Evolutionary conservation across 2,329 filamentous ascomycete species (phyloP).

Genomic region (Metarhizium brunneum): DNA sequence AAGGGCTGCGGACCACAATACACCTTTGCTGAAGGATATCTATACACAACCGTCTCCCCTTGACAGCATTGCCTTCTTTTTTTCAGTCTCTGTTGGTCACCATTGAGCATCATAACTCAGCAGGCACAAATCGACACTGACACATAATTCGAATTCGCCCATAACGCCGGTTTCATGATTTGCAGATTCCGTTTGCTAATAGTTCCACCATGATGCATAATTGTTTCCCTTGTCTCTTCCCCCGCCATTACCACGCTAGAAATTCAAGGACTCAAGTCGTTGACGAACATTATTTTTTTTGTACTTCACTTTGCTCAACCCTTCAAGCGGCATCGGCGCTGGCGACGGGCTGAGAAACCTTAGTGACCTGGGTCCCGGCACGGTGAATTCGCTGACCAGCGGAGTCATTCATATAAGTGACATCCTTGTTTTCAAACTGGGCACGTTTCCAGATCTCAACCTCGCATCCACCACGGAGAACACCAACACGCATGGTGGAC

Average conservation of each 20-base stretch:
- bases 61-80: background rate
- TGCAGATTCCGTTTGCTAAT: background rate
- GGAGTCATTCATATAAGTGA: conserved; percentile 70
- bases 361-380: conserved; percentile 78
- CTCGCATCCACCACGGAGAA: conserved; percentile 77
- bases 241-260: background rate
- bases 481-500: conserved; percentile 79
- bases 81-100: background rate
- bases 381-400: conserved; percentile 75
- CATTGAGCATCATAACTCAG: background rate
- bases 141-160: background rate
- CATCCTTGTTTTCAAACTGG: conserved; percentile 75
- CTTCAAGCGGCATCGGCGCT: conserved; percentile 73
- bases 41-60: background rate
- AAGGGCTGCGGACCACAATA: background rate
- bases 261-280: background rate
- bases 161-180: conserved; percentile 5
- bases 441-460: conserved; percentile 91
- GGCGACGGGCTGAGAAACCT: conserved; percentile 67
- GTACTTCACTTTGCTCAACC: background rate
- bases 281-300: background rate
- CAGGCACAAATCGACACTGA: background rate
- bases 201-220: background rate
- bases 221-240: background rate
- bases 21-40: background rate